phyloP scores from a whole-genome alignment of 75 land plant genomes.

The Sequoia sempervirens region DNA sequence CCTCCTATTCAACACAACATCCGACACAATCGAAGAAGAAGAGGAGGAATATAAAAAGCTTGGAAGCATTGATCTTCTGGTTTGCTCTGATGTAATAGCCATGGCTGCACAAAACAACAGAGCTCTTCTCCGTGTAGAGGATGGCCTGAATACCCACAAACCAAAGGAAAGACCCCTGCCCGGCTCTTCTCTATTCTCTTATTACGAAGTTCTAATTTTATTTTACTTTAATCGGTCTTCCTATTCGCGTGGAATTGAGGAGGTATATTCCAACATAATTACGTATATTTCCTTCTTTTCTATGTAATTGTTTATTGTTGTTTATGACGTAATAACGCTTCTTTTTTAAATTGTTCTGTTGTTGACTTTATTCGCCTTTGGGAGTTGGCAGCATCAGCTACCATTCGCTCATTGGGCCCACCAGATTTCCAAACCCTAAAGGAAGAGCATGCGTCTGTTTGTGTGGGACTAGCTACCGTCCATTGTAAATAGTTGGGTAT shows the following conservation, averaged over 20 bases:
- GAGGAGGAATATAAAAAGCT: constrained; percentile 23
- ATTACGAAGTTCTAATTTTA: too few relatives aligned
- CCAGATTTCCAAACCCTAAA: background rate
- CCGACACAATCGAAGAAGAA: background rate
- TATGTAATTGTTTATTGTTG: too few relatives aligned
- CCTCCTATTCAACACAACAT: background rate
- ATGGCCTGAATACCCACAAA: background rate
- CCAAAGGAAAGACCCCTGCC: background rate
- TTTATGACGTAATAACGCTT: too few relatives aligned
- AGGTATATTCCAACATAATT: background rate
- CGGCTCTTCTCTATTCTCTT: background rate
- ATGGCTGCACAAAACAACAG: background rate
- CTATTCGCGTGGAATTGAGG: background rate
- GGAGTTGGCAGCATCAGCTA: background rate
- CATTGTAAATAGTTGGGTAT: too few relatives aligned
- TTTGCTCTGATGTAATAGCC: constrained; percentile 6
- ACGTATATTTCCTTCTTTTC: background rate
- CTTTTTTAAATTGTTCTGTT: too few relatives aligned
- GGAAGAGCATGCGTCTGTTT: too few relatives aligned
- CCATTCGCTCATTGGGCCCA: background rate
- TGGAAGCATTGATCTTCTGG: constrained; percentile 28
- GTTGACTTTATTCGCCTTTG: background rate
- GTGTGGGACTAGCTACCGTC: too few relatives aligned
- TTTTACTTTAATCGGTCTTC: too few relatives aligned
- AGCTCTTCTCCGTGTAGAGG: too few relatives aligned